Base-by-base conservation (phyloP, 768 basidiomycete species). In the Trichaptum fuscoviolaceum region DNA sequence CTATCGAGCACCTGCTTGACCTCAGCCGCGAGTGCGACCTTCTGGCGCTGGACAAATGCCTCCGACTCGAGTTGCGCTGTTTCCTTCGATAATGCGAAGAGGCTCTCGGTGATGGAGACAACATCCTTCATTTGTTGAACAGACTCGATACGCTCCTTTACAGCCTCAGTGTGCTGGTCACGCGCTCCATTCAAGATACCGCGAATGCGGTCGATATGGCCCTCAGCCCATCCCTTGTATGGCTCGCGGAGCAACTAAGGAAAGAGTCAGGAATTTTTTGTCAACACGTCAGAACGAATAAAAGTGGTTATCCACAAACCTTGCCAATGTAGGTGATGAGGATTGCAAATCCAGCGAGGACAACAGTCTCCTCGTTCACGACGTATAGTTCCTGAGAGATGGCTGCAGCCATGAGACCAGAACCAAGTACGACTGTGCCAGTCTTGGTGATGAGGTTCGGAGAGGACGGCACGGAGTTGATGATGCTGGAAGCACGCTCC, bases 331-430 rank as follows among this genome's bases (percentile, higher is more conserved):
- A 91, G 60, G 87, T 84, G 70, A 93, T 85, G 73, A 97, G 87
- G 67, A 96, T 88, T 69, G 91, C 80, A 71, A 91, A 92, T 25
- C 93, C 95, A 52, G 89, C 83, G 36, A 93, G 87, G 60, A 99
- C 84, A 70, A 98, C 89, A 25, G 92, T 88, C 83, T 99, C 97
- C 78, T 98, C 96, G 77, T 97, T 97, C 74, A 96, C 87, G 67
- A 99, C 96, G 74, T 98, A 98, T 63, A 99, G 87, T 80, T 99
- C 96, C 75, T 95, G 92, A 17, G 95, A 96, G 79, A 99, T 95
- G 74, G 95, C 96, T 7, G 94, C 86, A 18, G 96, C 96, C 65
- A 89, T 81, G 67, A 93, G 82, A 73, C 93, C 95, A 18, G 93
- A 92, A 74, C 94, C 94, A 64, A 98, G 87, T 73, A 98, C 83